phyloP scores from a whole-genome alignment of 768 basidiomycete genomes.

The Sporobolomyces pararoseus region DNA sequence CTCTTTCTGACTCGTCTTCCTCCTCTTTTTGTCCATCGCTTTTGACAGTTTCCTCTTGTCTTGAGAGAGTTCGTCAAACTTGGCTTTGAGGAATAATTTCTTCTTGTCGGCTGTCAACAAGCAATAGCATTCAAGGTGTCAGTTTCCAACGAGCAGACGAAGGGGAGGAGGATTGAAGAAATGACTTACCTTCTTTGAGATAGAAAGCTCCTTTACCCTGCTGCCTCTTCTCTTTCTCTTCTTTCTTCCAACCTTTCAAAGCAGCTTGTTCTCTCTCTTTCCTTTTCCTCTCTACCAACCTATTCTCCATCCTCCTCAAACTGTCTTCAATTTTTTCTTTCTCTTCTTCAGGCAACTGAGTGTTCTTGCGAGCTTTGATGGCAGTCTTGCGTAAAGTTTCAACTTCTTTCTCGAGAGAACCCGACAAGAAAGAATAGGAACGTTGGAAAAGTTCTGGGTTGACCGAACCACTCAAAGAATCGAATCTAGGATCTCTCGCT shows the following conservation, averaged over 20 bases:
- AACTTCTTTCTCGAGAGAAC: constrained; percentile 25
- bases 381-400: constrained; percentile 30
- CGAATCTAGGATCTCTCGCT: constrained; percentile 42
- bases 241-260: constrained; percentile 34
- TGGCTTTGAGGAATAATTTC: constrained; percentile 39
- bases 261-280: constrained; percentile 36
- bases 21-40: constrained; percentile 41
- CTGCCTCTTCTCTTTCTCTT: constrained; percentile 28
- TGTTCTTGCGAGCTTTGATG: constrained; percentile 22
- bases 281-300: constrained; percentile 22
- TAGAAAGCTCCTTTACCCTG: constrained; percentile 38
- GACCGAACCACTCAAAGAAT: constrained; percentile 34
- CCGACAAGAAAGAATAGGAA: constrained; percentile 37
- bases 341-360: constrained; percentile 15
- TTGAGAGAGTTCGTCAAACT: constrained; percentile 36
- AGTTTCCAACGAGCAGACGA: background rate
- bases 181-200: constrained; percentile 37
- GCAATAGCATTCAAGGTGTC: background rate
- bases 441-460: constrained; percentile 32
- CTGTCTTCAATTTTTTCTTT: constrained; percentile 35
- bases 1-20: constrained; percentile 39
- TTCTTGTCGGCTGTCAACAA: constrained; percentile 33
- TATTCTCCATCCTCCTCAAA: constrained; percentile 39
- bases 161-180: background rate
- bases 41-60: constrained; percentile 42